Evolutionary conservation across 495 filamentous ascomycete genomes (phyloP), one percentile per base, ranked within the genome.

Genomic region (Penicillium malachiteum): DNA sequence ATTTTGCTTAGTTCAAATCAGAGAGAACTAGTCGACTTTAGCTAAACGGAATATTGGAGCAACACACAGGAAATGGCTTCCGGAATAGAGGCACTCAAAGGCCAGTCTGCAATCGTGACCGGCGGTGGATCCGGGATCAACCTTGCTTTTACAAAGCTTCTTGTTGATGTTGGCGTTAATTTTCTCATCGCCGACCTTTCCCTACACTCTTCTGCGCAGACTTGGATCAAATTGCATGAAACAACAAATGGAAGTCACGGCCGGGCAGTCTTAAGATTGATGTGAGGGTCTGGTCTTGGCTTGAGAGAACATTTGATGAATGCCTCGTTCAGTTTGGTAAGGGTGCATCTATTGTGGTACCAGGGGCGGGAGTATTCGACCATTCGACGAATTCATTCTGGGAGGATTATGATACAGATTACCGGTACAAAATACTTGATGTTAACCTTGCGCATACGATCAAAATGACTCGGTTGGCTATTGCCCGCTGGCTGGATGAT

Each of bases 61-160:
- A 26, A 26, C 4, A 26, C 21, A 26, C 21, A 26, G 21, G 4
- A 1, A 26, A 26, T 26, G 21, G 4, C 21, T 26, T 26, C 21
- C 21, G 21, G 21, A 26, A 26, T 26, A 26, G 21, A 1, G 21
- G 21, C 21, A 26, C 21, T 26, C 21, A 26, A 42, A 42, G 39
- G 39, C 52, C 21, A 5, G 39, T 12, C 57, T 48, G 13, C 57
- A 48, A 45, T 58, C 68, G 72, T 79, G 79, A 10, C 78, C 9
- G 39, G 39, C 16, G 39, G 14, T 17, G 39, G 39, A 42, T 42
- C 39, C 3, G 39, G 39, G 3, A 42, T 42, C 14, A 17, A 17
- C 39, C 18, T 42, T n/a, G 39, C 39, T 5, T 42, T 42, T 17
- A 17, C 39, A 5, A 42, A 42, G 18, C 3, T 42, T 9, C 6